These are phyloP conservation scores for Protomyces inouyei DNA, from an alignment of 1,139 yeast species.

Conservation along the genomic window DNA sequence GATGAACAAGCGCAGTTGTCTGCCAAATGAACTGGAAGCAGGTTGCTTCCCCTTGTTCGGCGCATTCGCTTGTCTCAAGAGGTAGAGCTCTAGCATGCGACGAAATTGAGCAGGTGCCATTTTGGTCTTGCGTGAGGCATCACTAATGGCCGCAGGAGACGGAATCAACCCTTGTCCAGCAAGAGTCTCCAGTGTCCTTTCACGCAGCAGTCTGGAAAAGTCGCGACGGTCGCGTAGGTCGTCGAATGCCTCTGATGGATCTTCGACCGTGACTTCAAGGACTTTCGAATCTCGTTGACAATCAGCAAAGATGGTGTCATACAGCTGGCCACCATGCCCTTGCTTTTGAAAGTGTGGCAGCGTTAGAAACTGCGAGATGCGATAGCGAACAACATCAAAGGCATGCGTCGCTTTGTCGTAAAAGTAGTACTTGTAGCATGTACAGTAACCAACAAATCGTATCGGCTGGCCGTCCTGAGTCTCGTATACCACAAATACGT, in stretches of 20 bases:
- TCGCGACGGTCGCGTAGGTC: slow-evolving; percentile 84
- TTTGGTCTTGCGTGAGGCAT: slow-evolving; percentile 34
- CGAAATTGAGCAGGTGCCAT: slow-evolving; percentile 7
- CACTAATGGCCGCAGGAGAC: slow-evolving; percentile 48
- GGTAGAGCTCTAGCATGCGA: slow-evolving; percentile 56
- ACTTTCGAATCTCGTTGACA: slow-evolving; percentile 56
- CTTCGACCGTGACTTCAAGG: slow-evolving; percentile 84
- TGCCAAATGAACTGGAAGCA: slow-evolving; percentile 37
- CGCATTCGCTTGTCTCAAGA: slow-evolving; percentile 73
- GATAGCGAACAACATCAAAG: slow-evolving; percentile 46
- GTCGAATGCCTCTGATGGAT: slow-evolving; percentile 90
- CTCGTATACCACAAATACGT: slow-evolving; percentile 44
- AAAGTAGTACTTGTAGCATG: slow-evolving; percentile 80
- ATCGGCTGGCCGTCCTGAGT: slow-evolving; percentile 27
- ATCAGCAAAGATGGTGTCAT: slow-evolving; percentile 49
- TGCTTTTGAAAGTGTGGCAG: slow-evolving; percentile 75
- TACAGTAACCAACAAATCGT: slow-evolving; percentile 67
- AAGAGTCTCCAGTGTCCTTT: neutral
- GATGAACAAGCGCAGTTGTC: slow-evolving; percentile 54
- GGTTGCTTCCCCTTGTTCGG: slow-evolving; percentile 43
- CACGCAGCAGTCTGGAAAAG: slow-evolving; percentile 47
- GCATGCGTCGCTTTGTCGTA: slow-evolving; percentile 40
- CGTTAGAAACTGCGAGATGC: slow-evolving; percentile 81
- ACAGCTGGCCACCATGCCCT: slow-evolving; percentile 63
- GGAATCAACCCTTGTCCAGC: slow-evolving; percentile 25